These are phyloP conservation scores for Backusella psychrophila DNA, from an alignment of 192 early-diverging fungal genomes.

Conservation along the genomic window DNA sequence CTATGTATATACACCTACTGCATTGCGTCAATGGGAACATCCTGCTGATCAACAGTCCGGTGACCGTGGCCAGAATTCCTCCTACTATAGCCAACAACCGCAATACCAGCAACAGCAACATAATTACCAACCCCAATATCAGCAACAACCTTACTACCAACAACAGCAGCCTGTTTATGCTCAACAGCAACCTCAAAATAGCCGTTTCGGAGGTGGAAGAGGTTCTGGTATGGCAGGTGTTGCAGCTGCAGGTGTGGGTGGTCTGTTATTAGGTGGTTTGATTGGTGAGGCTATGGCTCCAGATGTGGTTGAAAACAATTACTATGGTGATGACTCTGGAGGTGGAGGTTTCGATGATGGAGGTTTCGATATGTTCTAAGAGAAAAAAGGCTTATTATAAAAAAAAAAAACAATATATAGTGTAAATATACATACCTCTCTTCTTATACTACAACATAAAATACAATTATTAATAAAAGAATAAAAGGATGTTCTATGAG, in stretches of 20 bases:
- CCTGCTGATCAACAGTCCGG: constrained; percentile 24
- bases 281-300: constrained; percentile 18
- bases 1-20: constrained; percentile 36
- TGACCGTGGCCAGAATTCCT: constrained; percentile 7
- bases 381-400: neutral
- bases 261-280: constrained; percentile 16
- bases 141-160: constrained; percentile 15
- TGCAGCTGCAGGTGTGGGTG: constrained; percentile 24
- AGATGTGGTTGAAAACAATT: constrained; percentile 23
- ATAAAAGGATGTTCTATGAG: neutral
- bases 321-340: constrained; percentile 14
- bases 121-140: constrained; percentile 20
- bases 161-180: neutral
- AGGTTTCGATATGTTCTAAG: constrained; percentile 3
- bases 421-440: neutral
- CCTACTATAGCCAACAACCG: neutral
- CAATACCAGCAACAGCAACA: constrained; percentile 7
- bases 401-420: neutral
- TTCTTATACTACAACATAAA: neutral
- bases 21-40: constrained; percentile 36
- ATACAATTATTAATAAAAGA: neutral
- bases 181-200: constrained; percentile 5
- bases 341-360: constrained; percentile 15
- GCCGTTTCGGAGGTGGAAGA: constrained; percentile 9
- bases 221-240: constrained; percentile 17